These are phyloP conservation scores for Besnoitia besnoiti DNA, from an alignment of 169 alveolate species.

Conservation along the genomic window DNA sequence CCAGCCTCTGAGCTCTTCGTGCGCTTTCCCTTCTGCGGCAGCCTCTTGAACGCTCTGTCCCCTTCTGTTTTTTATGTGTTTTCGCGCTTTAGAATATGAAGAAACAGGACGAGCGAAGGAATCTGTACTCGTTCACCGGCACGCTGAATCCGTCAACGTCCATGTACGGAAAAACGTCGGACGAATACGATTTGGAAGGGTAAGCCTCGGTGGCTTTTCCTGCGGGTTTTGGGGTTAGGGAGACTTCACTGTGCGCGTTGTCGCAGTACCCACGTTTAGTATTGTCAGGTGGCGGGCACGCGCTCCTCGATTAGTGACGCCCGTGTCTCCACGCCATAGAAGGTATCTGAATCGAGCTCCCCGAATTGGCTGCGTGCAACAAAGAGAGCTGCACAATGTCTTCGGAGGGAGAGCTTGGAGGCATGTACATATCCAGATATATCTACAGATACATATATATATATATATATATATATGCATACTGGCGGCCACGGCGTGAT, in stretches of 20 bases:
- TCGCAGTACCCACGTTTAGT: too few species aligned
- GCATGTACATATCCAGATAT: not conserved
- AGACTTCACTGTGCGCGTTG: too few species aligned
- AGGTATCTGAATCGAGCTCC: too few species aligned
- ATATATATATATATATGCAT: not conserved
- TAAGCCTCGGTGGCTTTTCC: not conserved
- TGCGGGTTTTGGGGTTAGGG: not conserved
- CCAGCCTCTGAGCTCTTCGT: not conserved
- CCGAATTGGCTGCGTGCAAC: too few species aligned
- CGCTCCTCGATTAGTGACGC: too few species aligned
- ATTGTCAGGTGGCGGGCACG: too few species aligned
- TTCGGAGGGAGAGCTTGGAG: not conserved
- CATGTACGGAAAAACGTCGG: not conserved
- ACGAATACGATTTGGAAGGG: conserved; percentile 48
- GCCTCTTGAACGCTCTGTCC: not conserved
- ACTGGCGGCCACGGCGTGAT: too few species aligned
- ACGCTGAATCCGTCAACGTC: not conserved
- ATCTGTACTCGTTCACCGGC: conserved; percentile 48
- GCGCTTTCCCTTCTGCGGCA: not conserved
- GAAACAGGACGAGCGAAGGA: conserved; percentile 47
- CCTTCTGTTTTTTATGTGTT: not conserved
- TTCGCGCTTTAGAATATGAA: conserved; percentile 30
- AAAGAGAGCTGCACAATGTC: too few species aligned
- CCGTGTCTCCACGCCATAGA: too few species aligned
- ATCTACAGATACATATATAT: not conserved